Evolutionary conservation across 495 filamentous ascomycete species (phyloP).

Genomic region (Pseudoneurospora amorphoporcata): DNA sequence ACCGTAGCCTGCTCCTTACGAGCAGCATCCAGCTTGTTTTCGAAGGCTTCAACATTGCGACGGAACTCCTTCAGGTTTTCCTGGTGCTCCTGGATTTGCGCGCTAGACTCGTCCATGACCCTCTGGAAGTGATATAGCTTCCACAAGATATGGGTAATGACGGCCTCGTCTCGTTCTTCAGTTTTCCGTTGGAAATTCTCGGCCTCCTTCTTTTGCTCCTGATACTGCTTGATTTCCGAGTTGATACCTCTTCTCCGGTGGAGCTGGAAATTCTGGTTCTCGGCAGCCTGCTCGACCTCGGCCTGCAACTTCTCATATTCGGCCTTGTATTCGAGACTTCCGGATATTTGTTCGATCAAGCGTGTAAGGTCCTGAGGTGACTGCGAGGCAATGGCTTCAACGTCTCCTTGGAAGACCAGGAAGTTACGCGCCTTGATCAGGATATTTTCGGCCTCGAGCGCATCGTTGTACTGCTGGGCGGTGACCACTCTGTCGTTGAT

Average conservation of each 20-base stretch:
- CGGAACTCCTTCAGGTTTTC: constrained; percentile 92
- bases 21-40: constrained; percentile 74
- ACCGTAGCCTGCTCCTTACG: constrained; percentile 74
- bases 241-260: constrained; percentile 89
- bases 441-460: constrained; percentile 88
- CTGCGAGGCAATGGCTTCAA: constrained; percentile 94
- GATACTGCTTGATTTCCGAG: constrained; percentile 93
- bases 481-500: constrained; percentile 89
- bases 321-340: constrained; percentile 87
- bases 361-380: constrained; percentile 89
- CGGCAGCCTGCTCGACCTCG: constrained; percentile 74
- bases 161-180: constrained; percentile 80
- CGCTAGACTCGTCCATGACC: constrained; percentile 82
- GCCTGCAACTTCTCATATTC: constrained; percentile 86
- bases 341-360: constrained; percentile 94
- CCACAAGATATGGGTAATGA: constrained; percentile 92
- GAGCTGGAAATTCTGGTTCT: constrained; percentile 79
- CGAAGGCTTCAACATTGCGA: constrained; percentile 76
- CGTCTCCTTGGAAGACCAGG: constrained; percentile 95
- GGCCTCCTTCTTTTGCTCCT: constrained; percentile 93
- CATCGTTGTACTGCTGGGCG: constrained; percentile 87
- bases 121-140: constrained; percentile 94
- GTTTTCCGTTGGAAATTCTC: constrained; percentile 83
- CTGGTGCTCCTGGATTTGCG: constrained; percentile 86
- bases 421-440: constrained; percentile 97